Evolutionary conservation across 129 eudicot genomes (phyloP), one percentile per base, ranked within the genome.

Genomic region (Silybum marianum): DNA sequence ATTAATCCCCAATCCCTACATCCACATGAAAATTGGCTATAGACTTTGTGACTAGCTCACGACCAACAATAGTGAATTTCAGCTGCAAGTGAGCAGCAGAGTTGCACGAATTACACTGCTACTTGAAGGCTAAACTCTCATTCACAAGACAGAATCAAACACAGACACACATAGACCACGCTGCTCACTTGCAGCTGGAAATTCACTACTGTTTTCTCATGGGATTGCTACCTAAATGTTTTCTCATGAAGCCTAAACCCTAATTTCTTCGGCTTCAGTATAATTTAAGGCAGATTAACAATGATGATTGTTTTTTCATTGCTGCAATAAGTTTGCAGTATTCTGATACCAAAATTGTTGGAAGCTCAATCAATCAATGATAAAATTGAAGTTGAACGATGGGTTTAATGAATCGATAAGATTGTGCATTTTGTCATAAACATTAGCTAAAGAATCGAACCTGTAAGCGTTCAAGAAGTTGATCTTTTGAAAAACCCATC

Each of bases 381-480:
- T 48, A 6, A 26, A 26, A 63, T 23, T 21, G 8, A 21, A 58
- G 22, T 7, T 8, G 54, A 51, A 24, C 21, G 51, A 72, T 39
- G 63, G 44, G 21, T 10, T 21, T 13, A 32, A 73, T 42, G 22
- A 65, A 74, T 44, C 60, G 36, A 71, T 38, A 71, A 71, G 62
- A 71, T 71, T 80, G 54, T n/a, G 76, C 67, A 42, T 72, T 39
- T 26, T 46, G 44, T 48, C 2, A 51, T 46, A 71, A 34, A 78
- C 44, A 77, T 32, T 25, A 73, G 54, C 13, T 0, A 69, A 76
- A 32, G 42, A 39, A 36, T 60, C 21, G 11, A 69, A 91, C 96
- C 92, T 87, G 89, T 46, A 91, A 81, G 60, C 89, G 91, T 54
- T 85, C 72, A 67, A 91, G 91, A 25, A 91, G 85, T 80, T 91